Conservation (phyloP, 2,329 filamentous ascomycete genomes). For the Lecanosticta acicola region DNA sequence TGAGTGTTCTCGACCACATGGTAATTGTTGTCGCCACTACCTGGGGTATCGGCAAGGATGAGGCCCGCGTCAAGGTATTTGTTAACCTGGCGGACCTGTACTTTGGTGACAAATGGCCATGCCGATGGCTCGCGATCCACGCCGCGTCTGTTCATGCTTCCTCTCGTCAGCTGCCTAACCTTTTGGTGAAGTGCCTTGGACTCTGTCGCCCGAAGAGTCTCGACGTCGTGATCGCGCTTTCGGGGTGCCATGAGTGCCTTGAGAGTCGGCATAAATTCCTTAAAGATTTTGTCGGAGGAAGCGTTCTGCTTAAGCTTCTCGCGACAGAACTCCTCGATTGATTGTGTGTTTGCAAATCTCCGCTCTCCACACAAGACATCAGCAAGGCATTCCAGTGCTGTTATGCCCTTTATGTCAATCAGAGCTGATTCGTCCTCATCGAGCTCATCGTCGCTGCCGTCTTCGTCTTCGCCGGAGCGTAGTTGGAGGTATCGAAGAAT, state of each 20-base stretch:
- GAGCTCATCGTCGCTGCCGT: slow-evolving; percentile 1
- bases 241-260: not conserved
- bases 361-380: slow-evolving; percentile 3
- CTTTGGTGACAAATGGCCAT: slow-evolving; percentile 18
- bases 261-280: not conserved
- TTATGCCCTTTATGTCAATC: not conserved
- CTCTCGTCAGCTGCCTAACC: slow-evolving; percentile 1
- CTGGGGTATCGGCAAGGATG: slow-evolving; percentile 17
- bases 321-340: slow-evolving; percentile 1
- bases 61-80: slow-evolving; percentile 14
- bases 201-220: not conserved
- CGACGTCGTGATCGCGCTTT: not conserved
- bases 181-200: slow-evolving; percentile 5
- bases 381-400: slow-evolving; percentile 6
- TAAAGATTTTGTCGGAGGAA: not conserved
- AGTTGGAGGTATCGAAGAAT: slow-evolving; percentile 1
- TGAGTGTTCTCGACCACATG: slow-evolving; percentile 12
- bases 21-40: slow-evolving; percentile 16
- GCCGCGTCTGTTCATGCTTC: not conserved
- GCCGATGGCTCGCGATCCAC: slow-evolving; percentile 3
- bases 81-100: slow-evolving; percentile 7
- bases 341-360: slow-evolving; percentile 2
- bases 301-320: not conserved
- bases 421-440: slow-evolving; percentile 3
- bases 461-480: slow-evolving; percentile 4